A percentile compares a stretch with the other conserved stretches of the same genome.
These are phyloP conservation scores for Grigorovia yakushimaensis DNA, from an alignment of 805 yeast species.

Conservation along the genomic window DNA sequence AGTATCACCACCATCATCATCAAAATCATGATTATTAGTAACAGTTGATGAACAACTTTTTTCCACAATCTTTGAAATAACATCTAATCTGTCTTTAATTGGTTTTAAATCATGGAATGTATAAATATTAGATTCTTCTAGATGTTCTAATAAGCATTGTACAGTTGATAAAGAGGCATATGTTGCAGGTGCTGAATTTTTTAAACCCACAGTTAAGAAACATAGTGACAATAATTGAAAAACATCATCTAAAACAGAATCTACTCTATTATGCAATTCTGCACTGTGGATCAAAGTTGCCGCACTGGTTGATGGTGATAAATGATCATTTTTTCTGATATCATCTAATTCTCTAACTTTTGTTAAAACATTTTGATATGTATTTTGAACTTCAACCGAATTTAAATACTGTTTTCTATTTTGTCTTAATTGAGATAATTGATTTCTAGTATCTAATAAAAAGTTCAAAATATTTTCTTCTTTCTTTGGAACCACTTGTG, in stretches of 20 bases:
- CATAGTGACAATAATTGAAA: conserved; percentile 81
- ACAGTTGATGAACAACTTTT: conserved; percentile 19
- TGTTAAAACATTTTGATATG: conserved; percentile 49
- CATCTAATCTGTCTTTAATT: conserved; percentile 60
- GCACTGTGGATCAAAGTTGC: conserved; percentile 22
- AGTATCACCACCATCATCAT: conserved; percentile 7
- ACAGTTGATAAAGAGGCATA: conserved; percentile 85
- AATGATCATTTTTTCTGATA: conserved; percentile 37
- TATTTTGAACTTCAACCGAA: conserved; percentile 53
- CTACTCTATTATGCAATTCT: conserved; percentile 41
- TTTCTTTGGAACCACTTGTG: conserved; percentile 26
- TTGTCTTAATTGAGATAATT: conserved; percentile 42
- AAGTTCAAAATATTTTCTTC: conserved; percentile 33
- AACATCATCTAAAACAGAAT: conserved; percentile 72
- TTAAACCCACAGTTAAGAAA: conserved; percentile 85
- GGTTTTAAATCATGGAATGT: conserved; percentile 79
- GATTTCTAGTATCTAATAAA: conserved; percentile 34
- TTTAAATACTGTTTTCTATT: conserved; percentile 56
- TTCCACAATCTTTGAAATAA: conserved; percentile 55
- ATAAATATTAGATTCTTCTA: conserved; percentile 70
- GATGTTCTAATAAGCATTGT: conserved; percentile 70
- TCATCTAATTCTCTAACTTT: conserved; percentile 44
- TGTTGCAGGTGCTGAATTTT: conserved; percentile 87
- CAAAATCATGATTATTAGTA: conserved; percentile 7
- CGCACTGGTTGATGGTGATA: conserved; percentile 12